Evolutionary conservation across 2,329 filamentous ascomycete genomes (phyloP).

Genomic region (Aspergillus versicolor): DNA sequence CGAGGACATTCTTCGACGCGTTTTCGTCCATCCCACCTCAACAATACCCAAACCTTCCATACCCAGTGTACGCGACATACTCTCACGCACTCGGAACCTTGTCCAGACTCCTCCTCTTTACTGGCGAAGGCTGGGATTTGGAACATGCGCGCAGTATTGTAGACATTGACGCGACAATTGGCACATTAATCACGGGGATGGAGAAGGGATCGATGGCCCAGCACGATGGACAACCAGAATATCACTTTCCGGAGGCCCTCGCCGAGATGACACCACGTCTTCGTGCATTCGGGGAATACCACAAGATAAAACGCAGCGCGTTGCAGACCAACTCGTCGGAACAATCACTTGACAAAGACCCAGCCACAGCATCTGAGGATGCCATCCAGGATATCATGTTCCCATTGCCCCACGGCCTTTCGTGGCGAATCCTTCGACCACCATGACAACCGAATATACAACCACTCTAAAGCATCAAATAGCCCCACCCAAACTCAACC

Average conservation of each 20-base stretch:
- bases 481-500: constrained; percentile 17
- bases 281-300: not conserved
- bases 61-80: not conserved
- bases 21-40: not conserved
- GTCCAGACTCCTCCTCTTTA: not conserved
- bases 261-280: not conserved
- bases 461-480: not conserved
- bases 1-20: not conserved
- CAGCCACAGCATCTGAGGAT: not conserved
- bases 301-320: not conserved
- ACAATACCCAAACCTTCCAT: not conserved
- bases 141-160: not conserved
- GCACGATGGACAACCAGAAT: not conserved
- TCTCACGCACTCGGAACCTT: not conserved
- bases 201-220: not conserved
- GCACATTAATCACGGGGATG: not conserved
- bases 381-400: not conserved
- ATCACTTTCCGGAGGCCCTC: not conserved
- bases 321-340: too few species aligned
- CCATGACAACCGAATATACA: not conserved
- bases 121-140: not conserved
- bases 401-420: constrained; percentile 1
- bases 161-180: not conserved
- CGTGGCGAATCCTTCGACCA: not conserved
- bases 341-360: not conserved